Evolutionary conservation across 225 moss, liverwort and hornwort genomes (phyloP).

Genomic region (Pleurozium schreberi): DNA sequence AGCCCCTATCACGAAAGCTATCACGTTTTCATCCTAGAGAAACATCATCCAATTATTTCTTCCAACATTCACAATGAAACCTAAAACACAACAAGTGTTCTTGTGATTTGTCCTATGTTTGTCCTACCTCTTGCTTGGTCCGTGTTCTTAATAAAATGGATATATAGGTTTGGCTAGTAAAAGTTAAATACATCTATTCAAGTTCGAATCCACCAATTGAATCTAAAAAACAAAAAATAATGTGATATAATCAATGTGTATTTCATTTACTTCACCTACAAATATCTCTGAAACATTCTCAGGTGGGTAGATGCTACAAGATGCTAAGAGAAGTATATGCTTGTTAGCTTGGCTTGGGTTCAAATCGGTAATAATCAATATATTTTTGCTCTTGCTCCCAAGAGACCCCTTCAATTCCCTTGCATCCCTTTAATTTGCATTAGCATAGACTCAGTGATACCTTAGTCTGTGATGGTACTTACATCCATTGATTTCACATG

Average conservation of each 20-base stretch:
- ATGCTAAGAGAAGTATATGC: neutral
- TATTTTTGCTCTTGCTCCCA: neutral
- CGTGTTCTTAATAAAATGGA: neutral
- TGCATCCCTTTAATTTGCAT: neutral
- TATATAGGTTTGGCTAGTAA: neutral
- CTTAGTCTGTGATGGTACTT: neutral
- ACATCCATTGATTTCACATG: neutral
- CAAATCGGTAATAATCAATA: neutral
- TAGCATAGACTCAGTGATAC: neutral
- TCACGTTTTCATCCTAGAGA: neutral
- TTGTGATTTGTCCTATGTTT: fast-evolving
- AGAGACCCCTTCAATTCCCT: neutral
- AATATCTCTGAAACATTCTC: neutral
- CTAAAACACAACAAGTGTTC: fast-evolving
- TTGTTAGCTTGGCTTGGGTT: neutral
- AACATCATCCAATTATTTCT: neutral
- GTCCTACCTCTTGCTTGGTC: fast-evolving
- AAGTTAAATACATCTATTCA: neutral
- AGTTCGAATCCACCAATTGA: neutral
- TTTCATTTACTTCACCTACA: neutral
- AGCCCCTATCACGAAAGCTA: neutral
- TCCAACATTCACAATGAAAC: fast-evolving
- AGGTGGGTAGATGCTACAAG: neutral
- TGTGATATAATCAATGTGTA: neutral
- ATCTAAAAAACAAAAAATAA: neutral